Conservation (phyloP, 371 early-diverging fungal species). For the Mucor indicus region DNA sequence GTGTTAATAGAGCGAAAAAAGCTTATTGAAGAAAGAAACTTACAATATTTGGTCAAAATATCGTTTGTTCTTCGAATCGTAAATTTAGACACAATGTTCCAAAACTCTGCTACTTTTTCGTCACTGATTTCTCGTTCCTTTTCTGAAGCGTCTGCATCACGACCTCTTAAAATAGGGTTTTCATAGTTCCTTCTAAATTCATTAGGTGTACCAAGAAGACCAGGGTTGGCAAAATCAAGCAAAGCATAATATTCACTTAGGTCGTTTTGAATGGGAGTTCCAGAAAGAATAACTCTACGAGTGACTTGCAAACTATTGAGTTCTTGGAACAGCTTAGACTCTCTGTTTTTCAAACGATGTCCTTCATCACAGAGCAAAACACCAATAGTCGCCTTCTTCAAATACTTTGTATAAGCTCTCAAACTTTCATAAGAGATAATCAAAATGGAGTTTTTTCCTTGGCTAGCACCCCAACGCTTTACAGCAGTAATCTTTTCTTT, state of each 20-base stretch:
- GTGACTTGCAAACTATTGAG: constrained; percentile 82
- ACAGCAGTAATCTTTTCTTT: constrained; percentile 84
- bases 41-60: constrained; percentile 90
- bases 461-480: constrained; percentile 75
- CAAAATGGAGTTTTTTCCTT: constrained; percentile 86
- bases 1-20: not conserved
- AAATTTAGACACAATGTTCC: constrained; percentile 84
- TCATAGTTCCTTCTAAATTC: constrained; percentile 94
- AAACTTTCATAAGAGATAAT: constrained; percentile 96
- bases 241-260: constrained; percentile 93
- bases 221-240: constrained; percentile 93
- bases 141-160: constrained; percentile 89
- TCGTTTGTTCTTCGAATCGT: constrained; percentile 96
- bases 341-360: constrained; percentile 93
- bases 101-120: constrained; percentile 81
- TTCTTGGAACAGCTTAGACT: constrained; percentile 75
- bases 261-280: constrained; percentile 99
- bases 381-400: constrained; percentile 83
- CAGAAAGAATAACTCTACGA: constrained; percentile 91
- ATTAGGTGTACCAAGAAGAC: constrained; percentile 86
- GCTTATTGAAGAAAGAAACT: constrained; percentile 21
- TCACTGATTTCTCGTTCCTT: constrained; percentile 81
- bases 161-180: constrained; percentile 89
- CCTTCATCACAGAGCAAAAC: constrained; percentile 97
- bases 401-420: constrained; percentile 71